Base-by-base conservation (phyloP, 768 basidiomycete genomes). In the Mycena metata region DNA sequence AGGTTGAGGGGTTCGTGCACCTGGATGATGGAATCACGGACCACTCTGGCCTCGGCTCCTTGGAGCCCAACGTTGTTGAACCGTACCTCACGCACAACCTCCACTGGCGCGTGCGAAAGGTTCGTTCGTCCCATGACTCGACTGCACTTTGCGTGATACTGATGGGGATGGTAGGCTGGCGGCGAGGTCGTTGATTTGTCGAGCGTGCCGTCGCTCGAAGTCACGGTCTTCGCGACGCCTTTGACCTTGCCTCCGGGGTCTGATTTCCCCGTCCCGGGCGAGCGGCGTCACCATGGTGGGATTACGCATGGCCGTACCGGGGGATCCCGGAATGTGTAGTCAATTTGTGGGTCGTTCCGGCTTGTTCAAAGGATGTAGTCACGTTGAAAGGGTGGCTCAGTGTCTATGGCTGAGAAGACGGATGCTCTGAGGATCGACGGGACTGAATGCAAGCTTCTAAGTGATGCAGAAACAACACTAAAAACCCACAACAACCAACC, bases 1-100 rank as follows among this genome's bases (percentile, higher is more conserved):
- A 79, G 33, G 73, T 76, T 23, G 84, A 85, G 71, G 84, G 84
- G 6, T 86, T 83, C 72, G 81, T 86, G 7, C 84, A 83, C 67
- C 76, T 87, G 36, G 82, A 83, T 49, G 66, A 77, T 0, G 78
- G 72, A 4, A 79, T 87, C 45, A 69, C 69, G 3, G 66, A 75
- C 6, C 75, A 74, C 33, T 77, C 76, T 0, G 73, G 75, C 3
- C 66, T 83, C 33, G 56, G 66, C 6, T 79, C 83, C 8, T 76
- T 82, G 41, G 77, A 82, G 10, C 83, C 83, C 7, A 71, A 70
- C 16, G 79, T 76, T n/a, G 78, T 86, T 33, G 72, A 73, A 11
- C 82, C 84, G 35, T 86, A 83, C 69, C 74, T 86, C 39, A 77
- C 72, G 36, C 67, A 81, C 10, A 74, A 80, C 21, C 73, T 86